Conservation (phyloP, 2,329 filamentous ascomycete genomes). For the Salinomyces thailandicus region DNA sequence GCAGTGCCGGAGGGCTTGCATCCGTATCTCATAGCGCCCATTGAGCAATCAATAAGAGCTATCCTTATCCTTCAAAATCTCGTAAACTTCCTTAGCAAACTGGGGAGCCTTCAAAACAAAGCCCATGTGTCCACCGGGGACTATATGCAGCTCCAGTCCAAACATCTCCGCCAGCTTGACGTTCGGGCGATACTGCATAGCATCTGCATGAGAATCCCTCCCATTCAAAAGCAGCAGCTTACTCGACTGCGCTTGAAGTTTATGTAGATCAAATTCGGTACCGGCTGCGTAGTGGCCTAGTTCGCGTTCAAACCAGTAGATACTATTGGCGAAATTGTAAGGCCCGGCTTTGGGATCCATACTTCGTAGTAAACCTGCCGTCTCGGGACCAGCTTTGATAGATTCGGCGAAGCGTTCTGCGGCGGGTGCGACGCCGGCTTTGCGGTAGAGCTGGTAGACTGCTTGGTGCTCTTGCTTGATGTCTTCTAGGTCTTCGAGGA, state of each 20-base stretch:
- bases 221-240: conserved; percentile 6
- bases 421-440: conserved; percentile 6
- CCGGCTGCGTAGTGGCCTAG: background rate
- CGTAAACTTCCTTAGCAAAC: conserved; percentile 1
- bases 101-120: conserved; percentile 1
- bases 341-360: background rate
- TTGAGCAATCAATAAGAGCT: conserved; percentile 1
- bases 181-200: conserved; percentile 6
- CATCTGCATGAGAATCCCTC: conserved; percentile 3
- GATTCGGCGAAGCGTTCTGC: conserved; percentile 7
- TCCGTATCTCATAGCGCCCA: no score
- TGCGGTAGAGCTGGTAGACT: conserved; percentile 9
- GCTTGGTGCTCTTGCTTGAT: conserved; percentile 2
- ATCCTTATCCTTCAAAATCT: conserved; percentile 1
- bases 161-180: conserved; percentile 4
- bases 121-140: conserved; percentile 6
- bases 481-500: conserved; percentile 8
- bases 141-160: conserved; percentile 3
- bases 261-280: background rate
- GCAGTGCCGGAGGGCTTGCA: no score
- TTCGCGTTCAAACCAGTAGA: conserved; percentile 3
- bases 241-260: background rate
- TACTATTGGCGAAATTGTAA: background rate
- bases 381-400: conserved; percentile 5
- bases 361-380: background rate